Evolutionary conservation across 768 basidiomycete genomes (phyloP), one percentile per base, ranked within the genome.

Genomic region (Suillus subaureus): DNA sequence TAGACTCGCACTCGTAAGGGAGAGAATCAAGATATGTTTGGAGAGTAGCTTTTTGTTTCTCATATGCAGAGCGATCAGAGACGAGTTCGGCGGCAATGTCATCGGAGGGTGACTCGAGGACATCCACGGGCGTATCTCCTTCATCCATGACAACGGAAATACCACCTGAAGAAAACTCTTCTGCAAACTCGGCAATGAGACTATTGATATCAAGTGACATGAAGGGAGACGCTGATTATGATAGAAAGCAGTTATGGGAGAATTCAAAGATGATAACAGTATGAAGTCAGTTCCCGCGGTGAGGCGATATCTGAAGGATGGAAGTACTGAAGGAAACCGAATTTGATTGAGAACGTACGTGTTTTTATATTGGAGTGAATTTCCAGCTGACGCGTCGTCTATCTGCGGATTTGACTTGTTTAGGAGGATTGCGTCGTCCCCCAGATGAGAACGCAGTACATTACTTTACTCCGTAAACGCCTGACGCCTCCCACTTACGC

Each of bases 1-100:
- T 74, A 28, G 89, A 79, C 74, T 94, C 92, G 76, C 88, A 88
- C 70, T 87, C 76, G 73, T 93, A 94, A 3, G 92, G 93, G 43
- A 92, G 72, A 18, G 89, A 82, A 71, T 85, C 81, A 66, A 91
- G 79, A 77, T 92, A 91, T 28, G 84, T 82, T 67, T 88, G 84
- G 52, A 93, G 83, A 51, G 87, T 80, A 26, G 82, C 83, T 61
- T 78, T 82, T 73, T 91, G 87, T 71, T 83, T 86, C 66, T 89
- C 89, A 64, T 81, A 77, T 26, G 81, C 79, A 12, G 82, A 79
- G 52, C 76, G 71, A 9, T 83, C 70, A 42, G 66, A 31, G 33
- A 58, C 13, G 23, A 67, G 67, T 47, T 63, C 42, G 7, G 67
- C 66, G 11, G 74, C 67, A 6, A 63, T n/a, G 55, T 79, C 79